Evolutionary conservation across 1,139 yeast species (phyloP), one percentile per base, ranked within the genome.

Genomic region (Pichia sp.): DNA sequence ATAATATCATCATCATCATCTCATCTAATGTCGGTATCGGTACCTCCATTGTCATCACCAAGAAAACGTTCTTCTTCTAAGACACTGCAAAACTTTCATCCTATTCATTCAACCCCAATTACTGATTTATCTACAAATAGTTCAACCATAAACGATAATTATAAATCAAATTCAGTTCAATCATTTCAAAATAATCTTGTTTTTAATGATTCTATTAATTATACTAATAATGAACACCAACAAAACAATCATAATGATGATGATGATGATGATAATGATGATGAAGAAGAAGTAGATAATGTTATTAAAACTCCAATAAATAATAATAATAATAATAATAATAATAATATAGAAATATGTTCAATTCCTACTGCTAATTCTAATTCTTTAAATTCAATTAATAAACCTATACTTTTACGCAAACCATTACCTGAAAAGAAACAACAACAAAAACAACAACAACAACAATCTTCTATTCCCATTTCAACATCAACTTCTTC

Each of bases 11-110:
- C n/a, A n/a, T n/a, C n/a, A n/a, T n/a, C n/a, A n/a, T 9, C 30
- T 4, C 5, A n/a, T 27, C 18, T 29, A 9, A 42, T 36, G 42
- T 34, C 49, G 4, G 7, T 38, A 10, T 35, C 43, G 4, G 3
- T 39, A 26, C 46, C 45, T 2, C 34, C 32, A 25, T 27, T 31
- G 34, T 31, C 25, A 2, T 45, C 44, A 29, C 47, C 58, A 25
- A 54, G 68, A 39, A 61, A 57, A 47, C 44, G 68, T 35, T 62
- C 67, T 1, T 53, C 66, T 5, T 64, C 67, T 2, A 60, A 58
- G 44, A 60, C 66, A 1, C 59, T 56, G 32, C 58, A 58, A 40
- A 65, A 64, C 46, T 63, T 58, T 48, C 60, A 61, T 44, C 61
- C 67, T 0, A 54, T 59, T 9, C 55, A 55, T 34, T 47, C 51